Percentiles rank a stretch among this genome's conserved stretches.
Evolutionary conservation across 1,284 basidiomycete species (phyloP).

Genomic region (Heterobasidion occidentale): DNA sequence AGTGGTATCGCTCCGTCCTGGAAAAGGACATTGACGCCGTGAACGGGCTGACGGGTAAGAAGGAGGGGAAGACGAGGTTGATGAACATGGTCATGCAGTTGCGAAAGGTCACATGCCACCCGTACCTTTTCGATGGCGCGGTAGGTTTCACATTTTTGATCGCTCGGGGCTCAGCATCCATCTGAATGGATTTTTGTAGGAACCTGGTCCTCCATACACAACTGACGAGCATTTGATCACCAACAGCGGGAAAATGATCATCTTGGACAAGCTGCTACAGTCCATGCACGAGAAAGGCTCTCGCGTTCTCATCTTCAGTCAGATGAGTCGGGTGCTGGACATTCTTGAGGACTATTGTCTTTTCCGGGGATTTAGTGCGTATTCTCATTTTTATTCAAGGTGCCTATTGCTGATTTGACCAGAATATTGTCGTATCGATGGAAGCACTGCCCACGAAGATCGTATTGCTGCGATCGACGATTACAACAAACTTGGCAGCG

Average conservation of each 20-base stretch:
- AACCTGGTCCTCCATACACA: slow-evolving; percentile 97
- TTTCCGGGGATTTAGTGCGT: slow-evolving; percentile 82
- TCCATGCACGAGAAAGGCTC: slow-evolving; percentile 92
- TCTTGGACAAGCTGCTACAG: slow-evolving; percentile 89
- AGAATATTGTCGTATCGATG: slow-evolving; percentile 98
- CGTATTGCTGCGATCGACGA: slow-evolving; percentile 96
- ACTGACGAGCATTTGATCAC: slow-evolving; percentile 96
- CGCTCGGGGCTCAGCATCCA: background rate
- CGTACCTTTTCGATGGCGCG: slow-evolving; percentile 83
- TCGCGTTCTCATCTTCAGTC: slow-evolving; percentile 94
- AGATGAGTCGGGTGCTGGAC: slow-evolving; percentile 92
- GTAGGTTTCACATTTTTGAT: slow-evolving; percentile 27
- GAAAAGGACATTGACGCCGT: slow-evolving; percentile 99
- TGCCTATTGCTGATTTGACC: background rate
- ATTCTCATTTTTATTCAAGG: background rate
- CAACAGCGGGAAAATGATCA: slow-evolving; percentile 97
- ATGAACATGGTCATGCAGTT: slow-evolving; percentile 99
- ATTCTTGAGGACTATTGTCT: slow-evolving; percentile 98
- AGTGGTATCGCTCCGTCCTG: slow-evolving; percentile 94
- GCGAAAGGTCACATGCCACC: slow-evolving; percentile 80
- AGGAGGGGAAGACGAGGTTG: slow-evolving; percentile 95
- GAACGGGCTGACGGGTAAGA: slow-evolving; percentile 92
- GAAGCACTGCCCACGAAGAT: slow-evolving; percentile 92
- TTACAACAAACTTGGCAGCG: slow-evolving; percentile 92
- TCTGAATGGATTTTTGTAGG: slow-evolving; percentile 30